These are phyloP conservation scores for Spergularia azorica DNA, from an alignment of 179 eudicot species.

Conservation along the genomic window DNA sequence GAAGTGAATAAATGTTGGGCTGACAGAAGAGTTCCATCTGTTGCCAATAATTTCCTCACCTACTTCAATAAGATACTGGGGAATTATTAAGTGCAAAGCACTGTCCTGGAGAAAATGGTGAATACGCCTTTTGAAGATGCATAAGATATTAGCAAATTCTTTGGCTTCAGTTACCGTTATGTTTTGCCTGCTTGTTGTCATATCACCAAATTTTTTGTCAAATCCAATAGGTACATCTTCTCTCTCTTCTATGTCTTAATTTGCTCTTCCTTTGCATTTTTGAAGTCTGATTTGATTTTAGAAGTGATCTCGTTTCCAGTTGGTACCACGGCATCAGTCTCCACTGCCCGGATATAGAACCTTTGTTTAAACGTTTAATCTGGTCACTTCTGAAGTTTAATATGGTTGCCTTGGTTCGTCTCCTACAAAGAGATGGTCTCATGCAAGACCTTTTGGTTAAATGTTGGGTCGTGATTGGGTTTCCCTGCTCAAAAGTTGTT, in stretches of 20 bases:
- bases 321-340: neutral
- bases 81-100: constrained; percentile 1
- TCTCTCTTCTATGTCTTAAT: neutral
- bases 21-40: neutral
- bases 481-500: neutral
- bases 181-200: constrained; percentile 1
- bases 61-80: neutral
- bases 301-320: neutral
- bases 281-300: neutral
- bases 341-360: too few relatives aligned
- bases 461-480: neutral
- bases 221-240: neutral
- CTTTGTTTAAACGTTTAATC: too few relatives aligned
- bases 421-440: too few relatives aligned
- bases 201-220: neutral
- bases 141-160: neutral
- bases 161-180: neutral
- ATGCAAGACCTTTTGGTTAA: neutral
- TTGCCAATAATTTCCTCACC: neutral
- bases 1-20: neutral
- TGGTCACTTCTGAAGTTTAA: too few relatives aligned
- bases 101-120: neutral
- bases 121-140: constrained; percentile 14
- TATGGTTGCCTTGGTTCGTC: too few relatives aligned
- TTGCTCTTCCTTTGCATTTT: neutral